Conservation (phyloP, 306 rosid genomes). For the Medicago lupulina region DNA sequence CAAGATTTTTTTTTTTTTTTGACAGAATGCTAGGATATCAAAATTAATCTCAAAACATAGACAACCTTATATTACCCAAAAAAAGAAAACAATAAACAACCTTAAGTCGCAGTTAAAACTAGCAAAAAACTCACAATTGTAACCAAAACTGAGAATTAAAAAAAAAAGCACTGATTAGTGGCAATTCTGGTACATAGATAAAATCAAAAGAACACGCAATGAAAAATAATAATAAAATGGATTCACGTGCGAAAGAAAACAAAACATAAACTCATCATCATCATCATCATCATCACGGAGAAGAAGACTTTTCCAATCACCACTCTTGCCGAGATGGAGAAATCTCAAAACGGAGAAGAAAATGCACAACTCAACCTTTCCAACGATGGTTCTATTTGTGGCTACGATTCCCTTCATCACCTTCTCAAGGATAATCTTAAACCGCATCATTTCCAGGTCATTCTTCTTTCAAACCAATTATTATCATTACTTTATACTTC, state of each 20-base stretch:
- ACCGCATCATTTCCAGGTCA: slow-evolving; percentile 8
- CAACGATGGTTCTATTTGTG: not conserved
- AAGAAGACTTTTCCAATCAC: not conserved
- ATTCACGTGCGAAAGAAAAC: slow-evolving; percentile 13
- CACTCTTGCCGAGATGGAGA: not conserved
- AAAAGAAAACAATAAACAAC: too few species aligned
- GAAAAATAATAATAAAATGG: not conserved
- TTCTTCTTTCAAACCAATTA: not conserved
- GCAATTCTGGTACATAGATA: too few species aligned
- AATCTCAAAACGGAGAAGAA: slow-evolving; percentile 1
- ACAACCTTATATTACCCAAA: too few species aligned
- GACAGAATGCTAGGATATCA: too few species aligned
- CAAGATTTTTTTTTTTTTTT: too few species aligned
- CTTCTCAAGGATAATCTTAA: slow-evolving; percentile 2
- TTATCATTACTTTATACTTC: not conserved
- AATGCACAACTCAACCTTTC: not conserved
- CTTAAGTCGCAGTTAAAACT: too few species aligned
- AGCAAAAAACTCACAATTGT: too few species aligned
- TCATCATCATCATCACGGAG: not conserved
- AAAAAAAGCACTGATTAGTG: too few species aligned
- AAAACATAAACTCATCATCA: not conserved
- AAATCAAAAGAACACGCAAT: too few species aligned
- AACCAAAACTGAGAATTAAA: too few species aligned
- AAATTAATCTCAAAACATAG: too few species aligned
- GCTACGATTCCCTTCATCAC: slow-evolving; percentile 4